Conservation (phyloP, 176 grass and related monocot species). For the Puya raimondii region DNA sequence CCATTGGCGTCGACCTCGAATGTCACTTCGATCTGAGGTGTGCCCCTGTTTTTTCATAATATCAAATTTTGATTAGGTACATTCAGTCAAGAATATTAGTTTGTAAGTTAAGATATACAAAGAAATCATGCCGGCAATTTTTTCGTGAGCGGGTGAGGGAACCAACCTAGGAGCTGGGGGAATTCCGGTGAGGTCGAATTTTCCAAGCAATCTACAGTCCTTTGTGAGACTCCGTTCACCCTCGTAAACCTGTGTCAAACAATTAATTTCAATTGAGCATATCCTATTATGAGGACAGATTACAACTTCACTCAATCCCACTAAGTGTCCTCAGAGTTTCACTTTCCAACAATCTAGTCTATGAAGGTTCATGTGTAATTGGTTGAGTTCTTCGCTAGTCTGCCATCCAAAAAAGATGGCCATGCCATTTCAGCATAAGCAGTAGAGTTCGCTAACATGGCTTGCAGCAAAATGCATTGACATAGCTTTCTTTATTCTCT, state of each 20-base stretch:
- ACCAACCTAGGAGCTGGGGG: conserved; percentile 18
- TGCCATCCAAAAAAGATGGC: no score
- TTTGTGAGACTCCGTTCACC: conserved; percentile 16
- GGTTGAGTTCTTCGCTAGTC: no score
- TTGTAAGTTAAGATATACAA: no score
- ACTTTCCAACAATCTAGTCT: no score
- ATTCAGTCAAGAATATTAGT: no score
- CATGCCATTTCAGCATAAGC: no score
- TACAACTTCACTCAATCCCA: no score
- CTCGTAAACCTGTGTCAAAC: conserved; percentile 10
- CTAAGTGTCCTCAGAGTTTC: no score
- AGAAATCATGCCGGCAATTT: neutral
- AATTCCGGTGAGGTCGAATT: conserved; percentile 26
- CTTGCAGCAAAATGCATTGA: no score
- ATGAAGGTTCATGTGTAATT: no score
- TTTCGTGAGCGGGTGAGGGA: neutral
- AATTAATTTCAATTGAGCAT: neutral
- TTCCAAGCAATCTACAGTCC: conserved; percentile 15
- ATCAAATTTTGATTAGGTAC: neutral
- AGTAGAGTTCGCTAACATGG: no score
- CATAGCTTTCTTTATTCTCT: no score
- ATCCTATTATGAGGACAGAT: neutral
- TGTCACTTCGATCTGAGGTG: conserved; percentile 26
- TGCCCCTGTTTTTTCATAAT: conserved; percentile 16
- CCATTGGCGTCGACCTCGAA: conserved; percentile 36